These are phyloP conservation scores for Botrytis medusae DNA, from an alignment of 2,329 filamentous ascomycete genomes.

Conservation along the genomic window DNA sequence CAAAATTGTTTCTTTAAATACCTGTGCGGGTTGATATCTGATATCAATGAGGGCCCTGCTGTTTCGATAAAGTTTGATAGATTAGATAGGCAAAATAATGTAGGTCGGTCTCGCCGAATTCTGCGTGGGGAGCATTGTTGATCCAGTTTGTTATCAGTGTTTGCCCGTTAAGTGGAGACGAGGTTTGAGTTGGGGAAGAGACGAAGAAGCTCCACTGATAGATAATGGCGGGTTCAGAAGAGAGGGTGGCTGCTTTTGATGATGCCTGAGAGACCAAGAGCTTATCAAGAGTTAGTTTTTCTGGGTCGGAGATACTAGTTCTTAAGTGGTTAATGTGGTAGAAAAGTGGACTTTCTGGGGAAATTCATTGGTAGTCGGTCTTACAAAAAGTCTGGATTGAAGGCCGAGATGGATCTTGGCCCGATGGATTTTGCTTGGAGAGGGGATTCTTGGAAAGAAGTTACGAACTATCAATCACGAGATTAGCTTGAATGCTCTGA, in stretches of 20 bases:
- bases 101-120: neutral
- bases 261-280: neutral
- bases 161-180: neutral
- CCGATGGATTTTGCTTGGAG: neutral
- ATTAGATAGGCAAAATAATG: neutral
- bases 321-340: neutral
- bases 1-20: neutral
- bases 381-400: neutral
- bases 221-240: neutral
- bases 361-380: neutral
- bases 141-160: conserved; percentile 13
- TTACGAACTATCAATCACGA: neutral
- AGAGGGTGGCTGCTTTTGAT: neutral
- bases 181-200: neutral
- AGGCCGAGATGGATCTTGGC: neutral
- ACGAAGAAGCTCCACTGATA: neutral
- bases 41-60: neutral
- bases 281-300: neutral
- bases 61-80: neutral
- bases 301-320: neutral
- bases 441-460: too few species aligned
- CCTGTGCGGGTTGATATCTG: neutral
- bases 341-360: neutral
- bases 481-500: neutral
- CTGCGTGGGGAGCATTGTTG: neutral